These are phyloP conservation scores for Scenedesmus sp. DNA, from an alignment of 163 green algal genomes.

Conservation along the genomic window DNA sequence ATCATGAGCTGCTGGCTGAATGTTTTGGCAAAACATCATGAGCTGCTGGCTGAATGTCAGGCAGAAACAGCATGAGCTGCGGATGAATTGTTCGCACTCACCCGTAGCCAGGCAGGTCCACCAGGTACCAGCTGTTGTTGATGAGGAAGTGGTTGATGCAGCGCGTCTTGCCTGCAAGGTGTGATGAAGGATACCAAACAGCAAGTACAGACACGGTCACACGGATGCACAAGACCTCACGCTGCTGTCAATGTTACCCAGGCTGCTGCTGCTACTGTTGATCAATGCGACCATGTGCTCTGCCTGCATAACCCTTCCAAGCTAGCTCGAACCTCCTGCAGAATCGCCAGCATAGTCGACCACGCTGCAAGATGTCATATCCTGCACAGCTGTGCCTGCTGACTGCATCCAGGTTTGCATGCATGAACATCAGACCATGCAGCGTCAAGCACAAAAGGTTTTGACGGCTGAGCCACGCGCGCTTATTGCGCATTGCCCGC, in stretches of 20 bases:
- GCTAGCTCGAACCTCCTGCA: too few relatives aligned
- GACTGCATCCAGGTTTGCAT: not conserved
- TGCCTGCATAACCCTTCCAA: not conserved
- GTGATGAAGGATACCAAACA: not conserved
- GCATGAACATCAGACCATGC: too few relatives aligned
- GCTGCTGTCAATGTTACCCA: not conserved
- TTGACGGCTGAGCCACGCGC: too few relatives aligned
- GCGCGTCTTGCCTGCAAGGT: constrained; percentile 89
- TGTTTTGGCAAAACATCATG: too few relatives aligned
- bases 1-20: too few relatives aligned
- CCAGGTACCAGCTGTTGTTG: constrained; percentile 96
- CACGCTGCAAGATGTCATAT: not conserved
- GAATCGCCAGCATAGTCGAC: too few relatives aligned
- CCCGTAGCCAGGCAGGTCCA: constrained; percentile 98
- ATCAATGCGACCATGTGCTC: not conserved
- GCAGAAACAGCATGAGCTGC: too few relatives aligned
- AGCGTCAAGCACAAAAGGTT: too few relatives aligned
- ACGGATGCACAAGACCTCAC: not conserved
- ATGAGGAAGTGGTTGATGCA: constrained; percentile 99
- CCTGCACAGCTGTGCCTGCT: not conserved
- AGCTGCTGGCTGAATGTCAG: too few relatives aligned
- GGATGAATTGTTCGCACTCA: constrained; percentile 54
- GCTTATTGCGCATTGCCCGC: too few relatives aligned
- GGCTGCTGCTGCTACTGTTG: not conserved
- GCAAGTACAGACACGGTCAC: not conserved